These are phyloP conservation scores for Claviceps sp. DNA, from an alignment of 2,329 filamentous ascomycete genomes.

Conservation along the genomic window DNA sequence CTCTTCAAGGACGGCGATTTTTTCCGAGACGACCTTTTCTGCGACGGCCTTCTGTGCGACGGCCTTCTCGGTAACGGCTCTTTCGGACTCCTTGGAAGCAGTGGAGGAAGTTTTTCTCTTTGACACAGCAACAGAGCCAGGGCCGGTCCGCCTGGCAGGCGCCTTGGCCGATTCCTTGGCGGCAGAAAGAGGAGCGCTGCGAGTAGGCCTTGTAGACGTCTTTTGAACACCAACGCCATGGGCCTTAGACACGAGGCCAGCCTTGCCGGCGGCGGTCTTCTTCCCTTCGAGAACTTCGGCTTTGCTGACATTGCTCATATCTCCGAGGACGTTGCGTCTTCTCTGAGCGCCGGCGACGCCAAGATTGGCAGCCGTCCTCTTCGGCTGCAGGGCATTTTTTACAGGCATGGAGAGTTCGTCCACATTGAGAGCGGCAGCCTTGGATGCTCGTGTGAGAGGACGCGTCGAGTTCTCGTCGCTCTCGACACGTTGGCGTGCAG, in stretches of 20 bases:
- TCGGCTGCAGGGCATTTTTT: constrained; percentile 55
- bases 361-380: constrained; percentile 45
- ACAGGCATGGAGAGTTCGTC: constrained; percentile 45
- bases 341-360: constrained; percentile 37
- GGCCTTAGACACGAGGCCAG: constrained; percentile 64
- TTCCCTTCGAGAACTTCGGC: constrained; percentile 58
- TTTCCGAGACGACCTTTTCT: too few species aligned
- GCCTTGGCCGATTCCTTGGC: constrained; percentile 55
- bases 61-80: constrained; percentile 19
- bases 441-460: constrained; percentile 76
- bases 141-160: constrained; percentile 61
- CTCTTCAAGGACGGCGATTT: constrained; percentile 31
- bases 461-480: constrained; percentile 92
- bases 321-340: constrained; percentile 76
- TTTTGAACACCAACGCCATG: constrained; percentile 78
- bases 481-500: constrained; percentile 64
- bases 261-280: constrained; percentile 53
- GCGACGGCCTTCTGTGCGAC: too few species aligned
- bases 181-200: constrained; percentile 44
- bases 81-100: constrained; percentile 38
- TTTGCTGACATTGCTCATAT: constrained; percentile 92
- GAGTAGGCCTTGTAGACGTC: constrained; percentile 39
- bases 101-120: constrained; percentile 56
- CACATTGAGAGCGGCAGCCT: constrained; percentile 61
- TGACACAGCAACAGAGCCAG: constrained; percentile 47